Conservation (phyloP, 2,329 filamentous ascomycete species). For the Fusarium illudens region DNA sequence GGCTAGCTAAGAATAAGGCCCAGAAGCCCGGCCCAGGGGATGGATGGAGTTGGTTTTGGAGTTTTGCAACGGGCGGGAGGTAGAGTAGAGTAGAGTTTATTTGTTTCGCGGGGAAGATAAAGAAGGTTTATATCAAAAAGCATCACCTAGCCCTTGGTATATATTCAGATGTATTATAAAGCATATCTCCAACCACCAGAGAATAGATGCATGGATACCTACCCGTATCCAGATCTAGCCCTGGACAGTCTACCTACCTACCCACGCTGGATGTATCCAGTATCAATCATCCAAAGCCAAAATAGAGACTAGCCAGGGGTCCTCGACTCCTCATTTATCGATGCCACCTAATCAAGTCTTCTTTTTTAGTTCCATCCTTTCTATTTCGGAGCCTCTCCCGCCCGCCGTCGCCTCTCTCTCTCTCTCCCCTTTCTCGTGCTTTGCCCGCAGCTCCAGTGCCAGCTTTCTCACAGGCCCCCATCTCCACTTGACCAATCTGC, state of each 20-base stretch:
- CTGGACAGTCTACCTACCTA: too few species aligned
- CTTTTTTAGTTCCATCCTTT: conserved; percentile 26
- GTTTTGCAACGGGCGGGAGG: conserved; percentile 13
- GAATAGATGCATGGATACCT: neutral
- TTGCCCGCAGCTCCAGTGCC: too few species aligned
- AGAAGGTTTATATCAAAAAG: too few species aligned
- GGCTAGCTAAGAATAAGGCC: conserved; percentile 1
- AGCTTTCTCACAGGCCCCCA: conserved; percentile 16
- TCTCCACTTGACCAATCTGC: conserved; percentile 8
- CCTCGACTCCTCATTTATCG: neutral
- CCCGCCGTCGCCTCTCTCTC: conserved; percentile 6
- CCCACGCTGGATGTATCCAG: too few species aligned
- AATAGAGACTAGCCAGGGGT: conserved; percentile 3
- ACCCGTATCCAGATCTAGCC: too few species aligned
- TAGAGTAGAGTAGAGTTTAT: neutral
- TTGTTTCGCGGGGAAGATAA: neutral
- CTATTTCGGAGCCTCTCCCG: conserved; percentile 21
- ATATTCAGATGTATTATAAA: neutral
- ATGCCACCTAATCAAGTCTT: conserved; percentile 3
- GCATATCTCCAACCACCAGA: neutral
- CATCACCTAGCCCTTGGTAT: too few species aligned
- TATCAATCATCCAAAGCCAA: neutral
- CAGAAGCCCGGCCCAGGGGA: conserved; percentile 6
- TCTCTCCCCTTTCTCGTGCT: neutral
- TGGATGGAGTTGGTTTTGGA: neutral